Conservation (phyloP, 768 basidiomycete genomes). For the Hemileccinum rubropunctum region DNA sequence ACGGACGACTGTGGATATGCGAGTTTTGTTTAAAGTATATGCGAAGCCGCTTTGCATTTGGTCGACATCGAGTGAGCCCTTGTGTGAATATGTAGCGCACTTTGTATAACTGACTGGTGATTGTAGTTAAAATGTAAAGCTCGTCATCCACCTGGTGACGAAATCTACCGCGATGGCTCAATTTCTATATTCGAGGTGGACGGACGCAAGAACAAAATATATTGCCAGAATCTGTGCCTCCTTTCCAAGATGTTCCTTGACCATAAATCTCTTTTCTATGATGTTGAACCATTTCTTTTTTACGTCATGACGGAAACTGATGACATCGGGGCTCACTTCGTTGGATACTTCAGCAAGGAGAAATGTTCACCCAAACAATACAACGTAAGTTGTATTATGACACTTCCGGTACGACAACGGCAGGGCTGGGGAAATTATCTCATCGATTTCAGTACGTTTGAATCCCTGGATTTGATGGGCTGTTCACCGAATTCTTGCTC, state of each 20-base stretch:
- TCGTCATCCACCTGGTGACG: conserved; percentile 95
- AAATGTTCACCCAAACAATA: conserved; percentile 94
- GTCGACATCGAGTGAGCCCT: conserved; percentile 75
- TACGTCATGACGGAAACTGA: conserved; percentile 95
- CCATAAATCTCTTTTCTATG: conserved; percentile 98
- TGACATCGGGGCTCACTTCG: conserved; percentile 87
- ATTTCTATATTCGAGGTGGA: conserved; percentile 97
- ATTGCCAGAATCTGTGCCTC: conserved; percentile 97
- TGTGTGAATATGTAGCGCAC: neutral
- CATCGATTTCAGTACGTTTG: conserved; percentile 87
- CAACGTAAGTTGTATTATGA: conserved; percentile 99
- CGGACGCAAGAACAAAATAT: conserved; percentile 99
- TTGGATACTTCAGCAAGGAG: conserved; percentile 99
- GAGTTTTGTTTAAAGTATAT: conserved; percentile 98
- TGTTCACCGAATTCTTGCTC: conserved; percentile 1
- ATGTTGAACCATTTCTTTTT: conserved; percentile 98
- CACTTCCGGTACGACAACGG: conserved; percentile 89
- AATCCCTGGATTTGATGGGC: conserved; percentile 7
- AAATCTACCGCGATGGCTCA: conserved; percentile 88
- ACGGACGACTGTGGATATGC: conserved; percentile 93
- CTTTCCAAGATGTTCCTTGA: conserved; percentile 99
- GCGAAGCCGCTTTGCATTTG: conserved; percentile 86
- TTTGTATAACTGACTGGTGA: conserved; percentile 10
- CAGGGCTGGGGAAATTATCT: conserved; percentile 96
- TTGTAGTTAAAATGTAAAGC: conserved; percentile 89